A percentile compares a stretch with the other conserved stretches of the same genome.
Conservation (phyloP, 2,329 filamentous ascomycete species). For the Aureobasidium sp. region DNA sequence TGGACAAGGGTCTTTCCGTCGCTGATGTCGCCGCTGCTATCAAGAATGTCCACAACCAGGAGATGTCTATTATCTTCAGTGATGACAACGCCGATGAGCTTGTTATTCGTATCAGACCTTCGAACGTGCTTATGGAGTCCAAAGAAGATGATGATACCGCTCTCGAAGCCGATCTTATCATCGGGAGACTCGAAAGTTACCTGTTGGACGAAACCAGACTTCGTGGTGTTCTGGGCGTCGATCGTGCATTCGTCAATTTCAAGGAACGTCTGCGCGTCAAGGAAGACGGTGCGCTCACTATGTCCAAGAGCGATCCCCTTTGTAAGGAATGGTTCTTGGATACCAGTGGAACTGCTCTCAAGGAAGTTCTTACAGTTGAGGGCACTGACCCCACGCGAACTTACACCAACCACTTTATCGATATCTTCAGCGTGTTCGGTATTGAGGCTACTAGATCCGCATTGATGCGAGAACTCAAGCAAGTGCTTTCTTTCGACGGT, state of each 20-base stretch:
- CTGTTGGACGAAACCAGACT: conserved; percentile 85
- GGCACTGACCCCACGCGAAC: conserved; percentile 82
- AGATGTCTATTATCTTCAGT: conserved; percentile 89
- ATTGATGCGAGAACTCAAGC: conserved; percentile 77
- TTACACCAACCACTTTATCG: conserved; percentile 91
- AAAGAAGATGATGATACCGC: conserved; percentile 66
- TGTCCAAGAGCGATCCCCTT: conserved; percentile 61
- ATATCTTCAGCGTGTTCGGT: conserved; percentile 88
- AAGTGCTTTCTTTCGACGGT: conserved; percentile 95
- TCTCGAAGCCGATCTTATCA: conserved; percentile 77
- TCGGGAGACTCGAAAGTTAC: conserved; percentile 86
- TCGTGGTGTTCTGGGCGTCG: conserved; percentile 80
- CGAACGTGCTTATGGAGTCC: conserved; percentile 46
- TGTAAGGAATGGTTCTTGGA: conserved; percentile 96
- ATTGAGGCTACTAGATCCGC: conserved; percentile 90
- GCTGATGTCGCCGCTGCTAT: conserved; percentile 85
- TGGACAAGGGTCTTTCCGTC: conserved; percentile 88
- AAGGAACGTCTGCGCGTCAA: conserved; percentile 60
- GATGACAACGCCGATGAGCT: conserved; percentile 97
- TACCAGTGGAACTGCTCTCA: conserved; percentile 82
- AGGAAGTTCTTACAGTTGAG: conserved; percentile 73
- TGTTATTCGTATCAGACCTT: conserved; percentile 73
- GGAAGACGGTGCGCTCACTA: conserved; percentile 63
- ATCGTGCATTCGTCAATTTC: conserved; percentile 87
- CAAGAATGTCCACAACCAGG: conserved; percentile 76